Evolutionary conservation across 208 protist genomes (phyloP), one percentile per base, ranked within the genome.

Genomic region (Borovskyia barvae): DNA sequence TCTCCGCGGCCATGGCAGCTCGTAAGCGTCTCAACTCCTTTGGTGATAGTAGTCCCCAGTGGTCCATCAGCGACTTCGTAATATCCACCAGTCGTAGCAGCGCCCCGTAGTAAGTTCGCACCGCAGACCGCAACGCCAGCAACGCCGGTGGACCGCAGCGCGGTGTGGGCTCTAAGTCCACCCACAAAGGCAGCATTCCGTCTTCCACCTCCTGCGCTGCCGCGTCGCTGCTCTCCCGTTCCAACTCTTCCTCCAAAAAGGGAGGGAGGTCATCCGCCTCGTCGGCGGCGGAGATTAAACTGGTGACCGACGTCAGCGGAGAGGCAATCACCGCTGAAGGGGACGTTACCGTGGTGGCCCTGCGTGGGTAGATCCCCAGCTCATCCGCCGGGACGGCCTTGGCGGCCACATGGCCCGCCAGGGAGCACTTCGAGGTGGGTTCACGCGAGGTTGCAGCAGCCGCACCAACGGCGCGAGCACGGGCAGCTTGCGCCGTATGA

Each of bases 41-140:
- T 17, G 49, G 42, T 0, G 32, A 66, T 8, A 90, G 72, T 15
- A 66, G 66, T 30, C 87, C 81, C 82, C 87, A 90, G 5, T 61
- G 68, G 5, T 22, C 67, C 5, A 50, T 36, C 22, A 76, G 67
- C 4, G 40, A 39, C 37, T 72, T 41, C 4, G 56, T 56, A 11
- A 80, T 41, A 2, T 52, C 41, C 3, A 88, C 46, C 19, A 88
- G 66, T 36, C 70, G 49, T n/a, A 75, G 37, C 5, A 86, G 48
- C 4, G 33, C 64, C n/a, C 24, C 15, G 25, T 58, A 54, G 66
- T 78, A 81, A 3, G 33, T 25, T 5, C 77, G 28, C 33, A 89
- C 72, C 8, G 55, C 29, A 11, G 28, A 19, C 7, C 82, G 82
- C 33, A 89, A 28, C 24, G 46, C 46, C 12, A 51, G 47, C 36